These are phyloP conservation scores for Clonostachys rhizophaga DNA, from an alignment of 2,329 filamentous ascomycete genomes.

Conservation along the genomic window DNA sequence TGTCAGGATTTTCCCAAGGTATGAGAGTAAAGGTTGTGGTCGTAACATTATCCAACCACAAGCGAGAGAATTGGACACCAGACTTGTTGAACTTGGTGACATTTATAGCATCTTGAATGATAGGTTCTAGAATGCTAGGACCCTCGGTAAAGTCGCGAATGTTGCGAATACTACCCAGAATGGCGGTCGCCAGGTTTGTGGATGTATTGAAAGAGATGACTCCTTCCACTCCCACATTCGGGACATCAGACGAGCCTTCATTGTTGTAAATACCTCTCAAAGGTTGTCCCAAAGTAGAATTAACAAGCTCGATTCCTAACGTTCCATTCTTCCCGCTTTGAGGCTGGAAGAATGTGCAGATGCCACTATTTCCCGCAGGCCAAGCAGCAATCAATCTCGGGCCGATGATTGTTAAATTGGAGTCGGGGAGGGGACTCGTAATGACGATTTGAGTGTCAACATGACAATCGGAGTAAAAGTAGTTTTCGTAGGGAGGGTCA, in stretches of 20 bases:
- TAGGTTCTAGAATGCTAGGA: slow-evolving; percentile 40
- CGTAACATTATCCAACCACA: slow-evolving; percentile 60
- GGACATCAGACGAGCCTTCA: slow-evolving; percentile 13
- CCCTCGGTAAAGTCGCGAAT: slow-evolving; percentile 62
- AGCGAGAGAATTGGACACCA: slow-evolving; percentile 41
- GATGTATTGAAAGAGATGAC: slow-evolving; percentile 53
- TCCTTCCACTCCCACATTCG: slow-evolving; percentile 48
- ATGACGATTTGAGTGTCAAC: slow-evolving; percentile 54
- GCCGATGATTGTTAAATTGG: slow-evolving; percentile 47
- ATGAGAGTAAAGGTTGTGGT: slow-evolving; percentile 46
- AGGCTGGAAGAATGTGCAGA: slow-evolving; percentile 51
- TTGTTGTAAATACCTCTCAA: slow-evolving; percentile 38
- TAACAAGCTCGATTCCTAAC: slow-evolving; percentile 46
- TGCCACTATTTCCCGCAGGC: slow-evolving; percentile 62
- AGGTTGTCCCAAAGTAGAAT: slow-evolving; percentile 34
- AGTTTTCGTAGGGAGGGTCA: slow-evolving; percentile 58
- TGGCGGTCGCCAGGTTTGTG: slow-evolving; percentile 46
- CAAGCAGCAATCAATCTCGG: slow-evolving; percentile 54
- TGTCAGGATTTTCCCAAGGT: slow-evolving; percentile 18
- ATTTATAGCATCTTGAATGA: slow-evolving; percentile 49
- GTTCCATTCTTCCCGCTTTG: slow-evolving; percentile 46
- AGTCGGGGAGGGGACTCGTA: slow-evolving; percentile 49
- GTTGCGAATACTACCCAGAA: slow-evolving; percentile 57
- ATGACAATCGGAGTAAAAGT: slow-evolving; percentile 62
- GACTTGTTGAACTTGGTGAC: slow-evolving; percentile 30